These are phyloP conservation scores for Spencermartinsiella ligniputridi DNA, from an alignment of 1,139 yeast genomes.

Conservation along the genomic window DNA sequence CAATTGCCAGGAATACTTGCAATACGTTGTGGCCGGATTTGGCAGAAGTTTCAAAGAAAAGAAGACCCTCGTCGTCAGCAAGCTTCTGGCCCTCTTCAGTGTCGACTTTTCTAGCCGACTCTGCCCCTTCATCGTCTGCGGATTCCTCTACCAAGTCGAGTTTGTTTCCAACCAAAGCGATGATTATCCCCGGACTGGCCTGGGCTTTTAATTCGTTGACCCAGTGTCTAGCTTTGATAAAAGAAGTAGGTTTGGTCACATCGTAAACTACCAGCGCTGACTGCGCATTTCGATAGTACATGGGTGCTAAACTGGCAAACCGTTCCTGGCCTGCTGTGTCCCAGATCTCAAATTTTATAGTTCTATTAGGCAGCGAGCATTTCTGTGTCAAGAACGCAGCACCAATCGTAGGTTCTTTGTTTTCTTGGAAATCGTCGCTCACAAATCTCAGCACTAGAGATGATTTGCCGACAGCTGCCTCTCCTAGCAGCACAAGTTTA, in stretches of 20 bases:
- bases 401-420: slow-evolving; percentile 95
- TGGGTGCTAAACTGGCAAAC: slow-evolving; percentile 93
- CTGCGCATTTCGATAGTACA: slow-evolving; percentile 98
- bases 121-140: slow-evolving; percentile 21
- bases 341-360: slow-evolving; percentile 96
- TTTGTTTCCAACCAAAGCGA: slow-evolving; percentile 93
- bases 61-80: slow-evolving; percentile 77
- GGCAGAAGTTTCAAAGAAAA: slow-evolving; percentile 94
- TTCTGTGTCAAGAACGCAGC: slow-evolving; percentile 96
- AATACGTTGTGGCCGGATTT: slow-evolving; percentile 88
- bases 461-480: slow-evolving; percentile 97
- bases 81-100: slow-evolving; percentile 78
- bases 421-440: slow-evolving; percentile 93
- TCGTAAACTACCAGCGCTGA: slow-evolving; percentile 96
- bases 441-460: slow-evolving; percentile 90
- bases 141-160: slow-evolving; percentile 52
- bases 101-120: slow-evolving; percentile 69
- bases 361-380: slow-evolving; percentile 83
- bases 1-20: slow-evolving; percentile 88
- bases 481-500: slow-evolving; percentile 86
- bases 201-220: slow-evolving; percentile 95
- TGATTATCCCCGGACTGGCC: slow-evolving; percentile 83
- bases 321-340: slow-evolving; percentile 99
- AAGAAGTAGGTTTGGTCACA: slow-evolving; percentile 94
- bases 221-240: slow-evolving; percentile 99